Evolutionary conservation across 1,139 yeast genomes (phyloP).

Genomic region (Saccharomycopsis phalli): DNA sequence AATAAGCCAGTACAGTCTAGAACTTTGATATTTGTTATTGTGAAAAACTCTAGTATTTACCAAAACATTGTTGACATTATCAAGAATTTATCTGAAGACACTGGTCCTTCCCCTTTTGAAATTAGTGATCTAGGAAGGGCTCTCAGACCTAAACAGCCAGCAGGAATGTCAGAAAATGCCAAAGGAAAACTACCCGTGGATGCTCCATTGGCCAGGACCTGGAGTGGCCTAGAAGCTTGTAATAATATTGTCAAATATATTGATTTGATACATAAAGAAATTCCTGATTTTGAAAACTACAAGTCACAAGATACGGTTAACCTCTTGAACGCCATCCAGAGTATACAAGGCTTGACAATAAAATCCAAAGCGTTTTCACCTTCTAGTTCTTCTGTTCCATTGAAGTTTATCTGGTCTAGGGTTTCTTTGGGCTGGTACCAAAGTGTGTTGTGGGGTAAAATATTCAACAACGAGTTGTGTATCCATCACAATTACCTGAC

Average conservation of each 20-base stretch:
- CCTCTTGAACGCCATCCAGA: conserved; percentile 20
- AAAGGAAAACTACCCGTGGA: conserved; percentile 50
- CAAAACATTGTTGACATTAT: conserved; percentile 6
- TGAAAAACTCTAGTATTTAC: conserved; percentile 13
- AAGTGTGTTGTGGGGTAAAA: conserved; percentile 56
- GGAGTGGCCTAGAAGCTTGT: conserved; percentile 56
- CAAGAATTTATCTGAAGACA: conserved; percentile 20
- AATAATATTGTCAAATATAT: conserved; percentile 36
- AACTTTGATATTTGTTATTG: conserved; percentile 43
- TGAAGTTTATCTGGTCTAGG: conserved; percentile 53
- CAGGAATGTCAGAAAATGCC: conserved; percentile 54
- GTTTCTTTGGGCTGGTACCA: conserved; percentile 71
- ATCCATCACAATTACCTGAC: conserved; percentile 1
- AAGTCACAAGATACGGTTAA: conserved; percentile 1
- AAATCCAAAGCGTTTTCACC: no score
- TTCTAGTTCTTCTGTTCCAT: conserved; percentile 30
- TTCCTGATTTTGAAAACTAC: conserved; percentile 10
- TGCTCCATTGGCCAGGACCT: conserved; percentile 40
- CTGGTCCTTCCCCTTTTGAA: conserved; percentile 11
- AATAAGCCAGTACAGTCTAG: conserved; percentile 44
- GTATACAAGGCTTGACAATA: conserved; percentile 3
- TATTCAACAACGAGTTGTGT: conserved; percentile 38
- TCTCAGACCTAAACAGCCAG: conserved; percentile 35
- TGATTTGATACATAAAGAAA: conserved; percentile 30
- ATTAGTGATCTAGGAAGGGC: conserved; percentile 21